Evolutionary conservation across 345 rosid genomes (phyloP), one percentile per base, ranked within the genome.

Genomic region (Euclidium syriacum): DNA sequence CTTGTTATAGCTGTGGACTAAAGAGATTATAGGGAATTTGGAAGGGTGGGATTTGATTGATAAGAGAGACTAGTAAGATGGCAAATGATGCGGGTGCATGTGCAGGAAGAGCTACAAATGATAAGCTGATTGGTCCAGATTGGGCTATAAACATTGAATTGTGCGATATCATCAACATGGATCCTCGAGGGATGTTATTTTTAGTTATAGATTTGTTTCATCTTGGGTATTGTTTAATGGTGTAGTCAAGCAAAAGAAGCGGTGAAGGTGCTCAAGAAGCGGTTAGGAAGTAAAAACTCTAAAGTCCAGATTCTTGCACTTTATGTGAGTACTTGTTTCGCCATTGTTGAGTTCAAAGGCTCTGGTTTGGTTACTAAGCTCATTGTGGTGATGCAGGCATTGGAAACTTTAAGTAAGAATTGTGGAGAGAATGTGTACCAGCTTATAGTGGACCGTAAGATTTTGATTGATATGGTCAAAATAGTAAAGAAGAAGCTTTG

Each of bases 121-220:
- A 87, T 70, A 74, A 73, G 81, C 57, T 90, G 68, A 81, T 80
- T 36, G 92, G 88, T 66, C 99, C 99, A 3, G 96, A 94, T 60
- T 94, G 99, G 99, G 88, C 95, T 42, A 64, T 88, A 55, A 94
- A 84, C 81, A 79, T 94, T 22, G 99, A 94, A 77, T 72, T 94
- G 32, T 94, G 97, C 17, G 99, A 94, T 74, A 68, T 87, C 68
- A 81, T 90, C 75, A 84, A 90, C 83, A 83, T 81, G 84, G 80
- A 90, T 70, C 90, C 92, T 39, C 76, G 91, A 16, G n/a, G 9
- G 19, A 12, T 14, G 3, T 10, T 10, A 3, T 16, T 16, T 36
- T 2, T 36, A 11, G 10, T 10, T 17, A 3, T 25, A 15, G 18
- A 15, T 20, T 35, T 36, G 17, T 12, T n/a, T n/a, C n/a, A n/a